Conservation (phyloP, 2,329 filamentous ascomycete genomes). For the Plenodomus lindquistii region DNA sequence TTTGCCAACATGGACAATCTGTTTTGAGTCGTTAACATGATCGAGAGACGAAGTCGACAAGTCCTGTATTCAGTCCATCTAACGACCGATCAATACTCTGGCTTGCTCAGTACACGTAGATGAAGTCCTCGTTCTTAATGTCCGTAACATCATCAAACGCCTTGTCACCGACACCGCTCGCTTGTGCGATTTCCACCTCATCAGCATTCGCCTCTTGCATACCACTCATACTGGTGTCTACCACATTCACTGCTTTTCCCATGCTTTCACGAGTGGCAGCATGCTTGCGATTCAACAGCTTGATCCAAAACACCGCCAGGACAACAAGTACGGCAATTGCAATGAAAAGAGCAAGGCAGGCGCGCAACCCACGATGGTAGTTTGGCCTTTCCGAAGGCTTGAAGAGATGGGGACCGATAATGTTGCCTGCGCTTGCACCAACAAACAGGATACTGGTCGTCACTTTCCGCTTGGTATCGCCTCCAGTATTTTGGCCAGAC, state of each 20-base stretch:
- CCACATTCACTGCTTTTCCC: constrained; percentile 62
- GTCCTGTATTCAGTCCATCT: too few relatives aligned
- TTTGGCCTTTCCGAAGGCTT: constrained; percentile 62
- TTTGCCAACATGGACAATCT: constrained; percentile 51
- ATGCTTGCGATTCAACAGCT: constrained; percentile 59
- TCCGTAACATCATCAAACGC: constrained; percentile 64
- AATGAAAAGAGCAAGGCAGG: constrained; percentile 65
- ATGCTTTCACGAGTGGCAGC: constrained; percentile 58
- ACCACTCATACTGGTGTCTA: constrained; percentile 64
- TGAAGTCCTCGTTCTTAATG: constrained; percentile 65
- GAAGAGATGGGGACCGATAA: constrained; percentile 68
- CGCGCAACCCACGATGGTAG: constrained; percentile 61
- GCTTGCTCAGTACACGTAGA: constrained; percentile 56
- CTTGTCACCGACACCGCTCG: constrained; percentile 48
- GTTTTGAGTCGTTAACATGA: constrained; percentile 15
- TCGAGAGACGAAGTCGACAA: neutral
- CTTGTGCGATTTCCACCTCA: constrained; percentile 24
- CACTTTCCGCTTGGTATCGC: constrained; percentile 71
- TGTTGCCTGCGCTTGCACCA: constrained; percentile 67
- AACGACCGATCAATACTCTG: too few relatives aligned
- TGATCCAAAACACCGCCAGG: constrained; percentile 53
- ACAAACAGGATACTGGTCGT: constrained; percentile 68
- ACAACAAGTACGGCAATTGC: constrained; percentile 59
- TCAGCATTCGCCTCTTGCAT: constrained; percentile 48
- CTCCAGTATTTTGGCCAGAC: constrained; percentile 66